Evolutionary conservation across 331 rosid species (phyloP).

Genomic region (Dryas integrifolia): DNA sequence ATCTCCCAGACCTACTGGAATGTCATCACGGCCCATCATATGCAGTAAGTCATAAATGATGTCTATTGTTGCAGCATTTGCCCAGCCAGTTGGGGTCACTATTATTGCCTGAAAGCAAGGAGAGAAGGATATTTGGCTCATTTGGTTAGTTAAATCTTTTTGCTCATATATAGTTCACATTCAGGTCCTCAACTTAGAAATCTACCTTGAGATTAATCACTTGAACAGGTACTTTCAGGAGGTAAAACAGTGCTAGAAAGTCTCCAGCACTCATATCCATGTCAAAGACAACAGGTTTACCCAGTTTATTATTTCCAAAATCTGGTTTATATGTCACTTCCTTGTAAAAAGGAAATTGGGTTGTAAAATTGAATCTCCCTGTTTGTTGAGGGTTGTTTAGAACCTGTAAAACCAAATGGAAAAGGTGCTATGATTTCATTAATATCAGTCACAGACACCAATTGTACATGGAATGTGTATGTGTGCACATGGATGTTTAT

Average conservation of each 20-base stretch:
- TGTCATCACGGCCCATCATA: slow-evolving; percentile 98
- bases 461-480: no score
- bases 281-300: slow-evolving; percentile 77
- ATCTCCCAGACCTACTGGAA: slow-evolving; percentile 77
- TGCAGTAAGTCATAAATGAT: slow-evolving; percentile 72
- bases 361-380: slow-evolving; percentile 71
- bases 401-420: slow-evolving; percentile 35
- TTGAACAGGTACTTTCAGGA: slow-evolving; percentile 78
- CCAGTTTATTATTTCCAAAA: slow-evolving; percentile 43
- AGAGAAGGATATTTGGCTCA: background rate
- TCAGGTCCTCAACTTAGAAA: background rate
- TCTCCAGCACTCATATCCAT: slow-evolving; percentile 99
- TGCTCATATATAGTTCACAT: background rate
- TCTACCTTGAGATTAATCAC: slow-evolving; percentile 69
- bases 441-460: background rate
- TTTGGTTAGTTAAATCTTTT: background rate
- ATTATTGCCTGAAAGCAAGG: slow-evolving; percentile 59
- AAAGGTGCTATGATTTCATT: background rate
- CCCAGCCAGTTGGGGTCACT: slow-evolving; percentile 94
- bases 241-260: slow-evolving; percentile 76
- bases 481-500: no score
- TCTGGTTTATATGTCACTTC: slow-evolving; percentile 56
- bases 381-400: slow-evolving; percentile 52
- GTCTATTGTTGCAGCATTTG: slow-evolving; percentile 87
- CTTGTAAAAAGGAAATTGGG: slow-evolving; percentile 72